Evolutionary conservation across 352 stramenopile genomes (phyloP), one percentile per base, ranked within the genome.

Genomic region (Pythium vanterpoolii): DNA sequence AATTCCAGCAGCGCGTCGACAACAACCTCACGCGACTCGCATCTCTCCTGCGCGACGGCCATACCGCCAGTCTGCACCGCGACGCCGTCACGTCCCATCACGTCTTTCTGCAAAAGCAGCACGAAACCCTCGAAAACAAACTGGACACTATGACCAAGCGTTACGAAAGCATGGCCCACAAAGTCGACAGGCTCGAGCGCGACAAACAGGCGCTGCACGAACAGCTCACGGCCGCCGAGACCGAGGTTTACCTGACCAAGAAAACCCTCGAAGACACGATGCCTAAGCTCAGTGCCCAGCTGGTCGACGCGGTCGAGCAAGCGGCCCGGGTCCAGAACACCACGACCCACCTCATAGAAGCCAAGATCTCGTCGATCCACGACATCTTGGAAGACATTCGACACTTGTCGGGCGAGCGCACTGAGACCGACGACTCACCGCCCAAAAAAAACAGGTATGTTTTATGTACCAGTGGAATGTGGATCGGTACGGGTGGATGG

Each of bases 331-430:
- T 65, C 24, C 70, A 87, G 21, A 27, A 61, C 21, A 52, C 33
- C 3, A 42, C 76, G 14, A 71, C 61, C 0, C 61, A 70, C n/a
- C 44, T 77, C n/a, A 72, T 90, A 5, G 75, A 87, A 58, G 57
- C 66, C 38, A 81, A 85, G 47, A 71, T 90, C 18, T 79, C 74
- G 38, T 52, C 59, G 14, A 68, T 89, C n/a, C 72, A 87, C 55
- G 77, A 86, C n/a, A 68, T 81, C 26, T 64, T 89, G 49, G 73
- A 89, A 14, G 81, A 87, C 14, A 63, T 89, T 8, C 72, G 77
- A 9, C 66, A 83, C 21, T 60, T 51, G 9, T 69, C 64, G 0
- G 75, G 71, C 1, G 78, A 89, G 47, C 62, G 72, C 23, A 90
- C 76, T 1, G 76, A 86, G 54, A 58, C 58, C 0, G 76, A 87